These are phyloP conservation scores for Lipomyces oligophaga DNA, from an alignment of 805 yeast genomes.

Conservation along the genomic window DNA sequence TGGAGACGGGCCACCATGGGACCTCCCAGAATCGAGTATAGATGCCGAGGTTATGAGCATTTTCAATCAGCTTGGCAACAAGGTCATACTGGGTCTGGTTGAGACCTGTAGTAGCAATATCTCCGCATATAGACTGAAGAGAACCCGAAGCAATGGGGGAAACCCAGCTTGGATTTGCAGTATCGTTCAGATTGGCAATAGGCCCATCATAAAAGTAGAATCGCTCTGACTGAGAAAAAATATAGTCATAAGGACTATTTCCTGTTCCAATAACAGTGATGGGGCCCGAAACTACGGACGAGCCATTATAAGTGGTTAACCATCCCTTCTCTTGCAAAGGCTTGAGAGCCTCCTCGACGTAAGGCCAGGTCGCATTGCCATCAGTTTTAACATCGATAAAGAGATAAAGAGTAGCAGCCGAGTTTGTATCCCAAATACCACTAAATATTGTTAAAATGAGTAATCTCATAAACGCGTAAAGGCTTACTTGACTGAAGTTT, in stretches of 20 bases:
- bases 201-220: constrained; percentile 56
- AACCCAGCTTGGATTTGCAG: constrained; percentile 30
- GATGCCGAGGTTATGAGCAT: constrained; percentile 50
- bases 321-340: constrained; percentile 49
- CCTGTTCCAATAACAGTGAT: constrained; percentile 65
- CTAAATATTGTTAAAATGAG: constrained; percentile 8
- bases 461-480: background rate
- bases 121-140: constrained; percentile 31
- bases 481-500: constrained; percentile 19
- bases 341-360: constrained; percentile 45
- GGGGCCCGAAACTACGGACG: constrained; percentile 48
- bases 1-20: constrained; percentile 57
- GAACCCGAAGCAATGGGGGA: constrained; percentile 42
- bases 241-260: constrained; percentile 48
- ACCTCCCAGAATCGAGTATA: constrained; percentile 69
- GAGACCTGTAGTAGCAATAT: constrained; percentile 37
- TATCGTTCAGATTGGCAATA: constrained; percentile 33
- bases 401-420: constrained; percentile 52
- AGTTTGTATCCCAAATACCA: constrained; percentile 46
- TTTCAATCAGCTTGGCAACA: constrained; percentile 36
- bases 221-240: constrained; percentile 33
- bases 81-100: constrained; percentile 36
- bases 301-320: constrained; percentile 48
- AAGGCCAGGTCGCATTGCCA: constrained; percentile 44
- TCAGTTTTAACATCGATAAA: constrained; percentile 61